Evolutionary conservation across 495 filamentous ascomycete species (phyloP), one percentile per base, ranked within the genome.

Genomic region (Pseudevernia furfuracea): DNA sequence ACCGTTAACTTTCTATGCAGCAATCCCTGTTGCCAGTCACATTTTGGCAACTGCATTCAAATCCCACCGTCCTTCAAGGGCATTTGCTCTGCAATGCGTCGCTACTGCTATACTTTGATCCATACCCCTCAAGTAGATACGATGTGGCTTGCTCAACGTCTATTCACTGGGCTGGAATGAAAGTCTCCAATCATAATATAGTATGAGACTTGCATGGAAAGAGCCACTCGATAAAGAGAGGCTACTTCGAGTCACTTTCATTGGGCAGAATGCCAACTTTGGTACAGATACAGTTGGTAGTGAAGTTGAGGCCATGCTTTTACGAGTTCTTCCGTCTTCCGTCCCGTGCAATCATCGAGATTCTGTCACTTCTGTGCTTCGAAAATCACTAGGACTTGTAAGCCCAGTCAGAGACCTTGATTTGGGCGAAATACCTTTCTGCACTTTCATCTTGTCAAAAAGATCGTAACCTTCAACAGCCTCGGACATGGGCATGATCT

Each of bases 381-480:
- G 64, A 87, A 88, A 8, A 87, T 76, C 37, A 83, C 80, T 71
- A 56, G 21, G 14, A 30, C 52, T 21, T 64, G 58, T 68, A 15
- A 68, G 62, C 37, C 12, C 15, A 43, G 21, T 5, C 38, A n/a
- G 14, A 10, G n/a, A n/a, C n/a, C 5, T n/a, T 21, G 11, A 25
- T 21, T 5, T 52, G 28, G 38, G 30, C 28, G 32, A 21, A 46
- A 43, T 58, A 90, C 88, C 69, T 81, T 98, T 98, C 70, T 96
- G 92, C 61, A 85, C 90, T 77, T 94, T 87, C 90, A 93, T 92
- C 66, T 86, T 85, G 70, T 97, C 89, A 77, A 96, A 97, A 28
- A 97, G 74, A 48, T 95, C 88, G 76, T 96, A 97, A 12, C 88
- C 94, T 72, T 92, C 89, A 19, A 92, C 86, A 3, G 92, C 94